phyloP scores from a whole-genome alignment of 176 grass and related monocot species.

The Triticum monococcum region DNA sequence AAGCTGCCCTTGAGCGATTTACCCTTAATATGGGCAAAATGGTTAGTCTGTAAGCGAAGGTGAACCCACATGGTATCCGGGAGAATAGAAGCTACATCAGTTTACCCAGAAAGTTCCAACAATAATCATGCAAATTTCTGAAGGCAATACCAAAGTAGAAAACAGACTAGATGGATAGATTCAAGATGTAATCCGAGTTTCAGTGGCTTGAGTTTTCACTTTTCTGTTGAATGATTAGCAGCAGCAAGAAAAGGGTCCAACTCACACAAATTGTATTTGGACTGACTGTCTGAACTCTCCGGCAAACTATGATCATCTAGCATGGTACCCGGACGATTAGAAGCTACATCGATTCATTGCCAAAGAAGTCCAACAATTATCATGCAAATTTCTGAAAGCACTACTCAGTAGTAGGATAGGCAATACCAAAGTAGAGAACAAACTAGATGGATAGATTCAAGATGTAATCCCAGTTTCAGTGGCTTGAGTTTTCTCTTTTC shows the following conservation, averaged over 20 bases:
- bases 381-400: not conserved
- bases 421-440: not conserved
- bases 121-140: not conserved
- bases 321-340: not conserved
- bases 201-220: not conserved
- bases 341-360: not conserved
- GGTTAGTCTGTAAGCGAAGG: not conserved
- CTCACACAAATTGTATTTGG: not conserved
- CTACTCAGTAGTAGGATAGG: not conserved
- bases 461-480: not conserved
- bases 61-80: not conserved
- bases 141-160: not conserved
- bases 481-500: not conserved
- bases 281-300: not conserved
- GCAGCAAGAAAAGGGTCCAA: not conserved
- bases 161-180: not conserved
- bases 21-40: not conserved
- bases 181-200: not conserved
- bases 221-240: not conserved
- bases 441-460: not conserved
- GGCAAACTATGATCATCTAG: no score
- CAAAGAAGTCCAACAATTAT: not conserved
- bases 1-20: not conserved
- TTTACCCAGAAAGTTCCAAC: not conserved
- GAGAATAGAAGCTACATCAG: not conserved